These are phyloP conservation scores for Zymoseptoria brevis DNA, from an alignment of 2,329 filamentous ascomycete genomes.

Conservation along the genomic window DNA sequence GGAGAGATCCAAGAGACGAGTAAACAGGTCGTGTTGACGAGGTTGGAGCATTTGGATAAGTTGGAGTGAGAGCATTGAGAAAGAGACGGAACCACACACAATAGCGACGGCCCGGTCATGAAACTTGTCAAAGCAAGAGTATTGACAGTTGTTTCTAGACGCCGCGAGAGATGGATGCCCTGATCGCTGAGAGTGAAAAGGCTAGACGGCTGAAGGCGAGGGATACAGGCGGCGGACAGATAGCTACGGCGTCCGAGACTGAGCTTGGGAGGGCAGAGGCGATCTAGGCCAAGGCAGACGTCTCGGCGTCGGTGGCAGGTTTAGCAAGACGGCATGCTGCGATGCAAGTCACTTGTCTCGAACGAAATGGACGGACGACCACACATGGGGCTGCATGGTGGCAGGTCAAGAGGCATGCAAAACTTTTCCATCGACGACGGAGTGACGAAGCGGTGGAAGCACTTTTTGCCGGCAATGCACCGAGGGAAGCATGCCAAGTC, in stretches of 20 bases:
- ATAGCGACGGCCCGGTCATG: no score
- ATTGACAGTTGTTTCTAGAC: not conserved
- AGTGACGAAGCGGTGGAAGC: not conserved
- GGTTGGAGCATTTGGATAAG: conserved; percentile 93
- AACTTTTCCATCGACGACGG: not conserved
- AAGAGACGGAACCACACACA: not conserved
- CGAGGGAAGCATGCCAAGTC: not conserved
- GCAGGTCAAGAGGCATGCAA: not conserved
- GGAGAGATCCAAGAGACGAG: conserved; percentile 98
- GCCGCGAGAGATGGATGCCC: not conserved
- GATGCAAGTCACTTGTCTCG: not conserved
- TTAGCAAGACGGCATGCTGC: not conserved
- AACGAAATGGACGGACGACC: not conserved
- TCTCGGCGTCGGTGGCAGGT: not conserved
- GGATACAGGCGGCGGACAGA: not conserved
- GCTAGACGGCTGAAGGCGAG: not conserved
- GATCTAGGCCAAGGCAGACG: not conserved
- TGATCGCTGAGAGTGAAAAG: no score
- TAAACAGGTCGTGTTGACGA: conserved; percentile 92
- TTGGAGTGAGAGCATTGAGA: conserved; percentile 54
- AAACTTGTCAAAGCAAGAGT: no score
- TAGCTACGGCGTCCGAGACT: not conserved
- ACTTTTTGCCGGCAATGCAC: not conserved
- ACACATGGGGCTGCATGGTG: not conserved
- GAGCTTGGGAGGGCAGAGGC: not conserved